Conservation (phyloP, 2,329 filamentous ascomycete genomes). For the Fusarium sp. region DNA sequence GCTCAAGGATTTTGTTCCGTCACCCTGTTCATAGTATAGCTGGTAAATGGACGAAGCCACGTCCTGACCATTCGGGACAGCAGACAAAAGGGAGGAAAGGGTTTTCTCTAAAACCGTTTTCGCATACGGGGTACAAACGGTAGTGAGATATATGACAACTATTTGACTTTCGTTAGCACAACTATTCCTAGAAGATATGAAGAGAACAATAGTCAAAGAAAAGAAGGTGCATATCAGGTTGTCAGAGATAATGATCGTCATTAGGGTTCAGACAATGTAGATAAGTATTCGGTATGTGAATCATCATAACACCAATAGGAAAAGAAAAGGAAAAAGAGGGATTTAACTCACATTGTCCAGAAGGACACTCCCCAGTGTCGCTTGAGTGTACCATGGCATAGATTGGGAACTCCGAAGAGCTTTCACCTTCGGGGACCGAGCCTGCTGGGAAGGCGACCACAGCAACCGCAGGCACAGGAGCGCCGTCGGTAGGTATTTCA, state of each 20-base stretch:
- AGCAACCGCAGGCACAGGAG: conserved; percentile 78
- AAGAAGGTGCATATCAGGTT: conserved; percentile 74
- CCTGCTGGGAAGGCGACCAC: conserved; percentile 73
- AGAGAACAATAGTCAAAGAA: conserved; percentile 17
- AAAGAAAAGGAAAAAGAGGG: conserved; percentile 21
- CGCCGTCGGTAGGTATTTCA: conserved; percentile 76
- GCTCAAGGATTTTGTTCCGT: conserved; percentile 42
- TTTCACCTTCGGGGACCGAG: conserved; percentile 54
- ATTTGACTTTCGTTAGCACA: conserved; percentile 48
- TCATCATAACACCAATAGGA: conserved; percentile 80
- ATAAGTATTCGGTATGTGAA: conserved; percentile 90
- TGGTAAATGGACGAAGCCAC: conserved; percentile 58
- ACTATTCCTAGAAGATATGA: conserved; percentile 10
- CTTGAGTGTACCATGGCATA: conserved; percentile 81
- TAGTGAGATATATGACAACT: conserved; percentile 54
- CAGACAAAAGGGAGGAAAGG: conserved; percentile 55
- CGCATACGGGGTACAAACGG: conserved; percentile 50
- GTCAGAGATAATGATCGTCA: conserved; percentile 91
- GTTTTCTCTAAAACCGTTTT: conserved; percentile 54
- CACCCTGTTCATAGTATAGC: conserved; percentile 66
- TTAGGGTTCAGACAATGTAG: conserved; percentile 98
- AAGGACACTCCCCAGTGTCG: conserved; percentile 91
- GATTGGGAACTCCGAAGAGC: conserved; percentile 58
- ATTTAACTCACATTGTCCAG: conserved; percentile 83
- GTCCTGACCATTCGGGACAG: conserved; percentile 45